Evolutionary conservation across 352 stramenopile genomes (phyloP).

Genomic region (Phytophthora fragariae): DNA sequence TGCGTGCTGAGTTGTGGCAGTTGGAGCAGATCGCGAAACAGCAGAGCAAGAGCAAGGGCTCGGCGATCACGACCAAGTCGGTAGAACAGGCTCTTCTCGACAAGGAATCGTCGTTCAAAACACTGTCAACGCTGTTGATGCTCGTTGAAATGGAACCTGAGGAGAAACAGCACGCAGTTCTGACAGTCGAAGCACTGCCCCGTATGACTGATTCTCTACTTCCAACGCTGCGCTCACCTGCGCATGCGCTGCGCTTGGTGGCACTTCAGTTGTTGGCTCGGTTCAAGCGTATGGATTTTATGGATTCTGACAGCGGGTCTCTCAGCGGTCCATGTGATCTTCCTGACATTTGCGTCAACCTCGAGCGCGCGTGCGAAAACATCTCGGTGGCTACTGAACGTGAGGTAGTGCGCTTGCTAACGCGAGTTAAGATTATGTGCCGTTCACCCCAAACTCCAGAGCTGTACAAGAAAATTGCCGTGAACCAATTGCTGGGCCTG

Average conservation of each 20-base stretch:
- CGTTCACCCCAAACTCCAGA: slow-evolving; percentile 75
- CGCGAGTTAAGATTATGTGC: slow-evolving; percentile 79
- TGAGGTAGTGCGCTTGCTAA: slow-evolving; percentile 83
- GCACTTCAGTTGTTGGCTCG: slow-evolving; percentile 71
- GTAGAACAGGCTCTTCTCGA: slow-evolving; percentile 46
- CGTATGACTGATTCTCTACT: slow-evolving; percentile 52
- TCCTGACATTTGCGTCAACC: slow-evolving; percentile 66
- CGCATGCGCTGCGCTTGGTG: slow-evolving; percentile 70
- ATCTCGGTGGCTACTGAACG: slow-evolving; percentile 84
- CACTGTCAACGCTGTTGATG: slow-evolving; percentile 66
- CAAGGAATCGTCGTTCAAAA: slow-evolving; percentile 65
- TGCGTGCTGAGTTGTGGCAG: slow-evolving; percentile 79
- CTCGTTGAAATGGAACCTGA: slow-evolving; percentile 69
- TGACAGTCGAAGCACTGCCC: slow-evolving; percentile 48
- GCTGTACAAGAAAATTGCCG: slow-evolving; percentile 80
- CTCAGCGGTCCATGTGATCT: slow-evolving; percentile 74
- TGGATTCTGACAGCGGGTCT: slow-evolving; percentile 51
- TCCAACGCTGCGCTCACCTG: slow-evolving; percentile 71
- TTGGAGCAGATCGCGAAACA: slow-evolving; percentile 63
- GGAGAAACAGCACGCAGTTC: slow-evolving; percentile 50
- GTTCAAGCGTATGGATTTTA: slow-evolving; percentile 60
- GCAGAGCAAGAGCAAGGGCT: slow-evolving; percentile 27
- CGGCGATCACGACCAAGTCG: slow-evolving; percentile 33
- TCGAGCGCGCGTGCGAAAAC: slow-evolving; percentile 61
- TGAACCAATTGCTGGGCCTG: slow-evolving; percentile 80